Percentiles rank a stretch among this genome's conserved stretches.
These are phyloP conservation scores for Calonectria hongkongensis DNA, from an alignment of 2,329 filamentous ascomycete species.

Conservation along the genomic window DNA sequence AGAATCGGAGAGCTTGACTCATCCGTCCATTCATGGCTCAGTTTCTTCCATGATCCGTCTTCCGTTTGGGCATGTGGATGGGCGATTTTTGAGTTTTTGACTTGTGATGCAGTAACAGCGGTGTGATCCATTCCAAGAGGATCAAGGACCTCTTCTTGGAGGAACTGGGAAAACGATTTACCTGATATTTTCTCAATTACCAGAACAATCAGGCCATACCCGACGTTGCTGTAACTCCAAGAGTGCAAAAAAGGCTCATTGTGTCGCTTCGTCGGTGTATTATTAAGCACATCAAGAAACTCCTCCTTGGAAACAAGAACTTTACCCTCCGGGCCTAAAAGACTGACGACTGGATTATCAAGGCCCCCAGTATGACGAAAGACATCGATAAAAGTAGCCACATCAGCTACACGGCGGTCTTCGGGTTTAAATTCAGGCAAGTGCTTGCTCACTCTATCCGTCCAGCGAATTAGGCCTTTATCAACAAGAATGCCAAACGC, in stretches of 20 bases:
- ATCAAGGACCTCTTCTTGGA: background rate
- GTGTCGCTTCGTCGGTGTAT: background rate
- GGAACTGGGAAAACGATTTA: background rate
- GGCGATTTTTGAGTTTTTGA: background rate
- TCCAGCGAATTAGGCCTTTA: constrained; percentile 13
- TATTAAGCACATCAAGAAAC: constrained; percentile 8
- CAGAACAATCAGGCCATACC: constrained; percentile 8
- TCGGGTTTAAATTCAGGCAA: constrained; percentile 20
- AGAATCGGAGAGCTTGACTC: constrained; percentile 4
- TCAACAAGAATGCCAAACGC: constrained; percentile 22
- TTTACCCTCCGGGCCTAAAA: background rate
- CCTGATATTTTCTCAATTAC: constrained; percentile 6
- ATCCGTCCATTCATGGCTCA: constrained; percentile 6
- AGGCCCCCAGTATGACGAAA: constrained; percentile 5
- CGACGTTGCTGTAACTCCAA: constrained; percentile 14
- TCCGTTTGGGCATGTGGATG: constrained; percentile 14
- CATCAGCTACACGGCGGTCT: constrained; percentile 4
- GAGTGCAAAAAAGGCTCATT: constrained; percentile 1
- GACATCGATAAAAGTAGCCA: constrained; percentile 5
- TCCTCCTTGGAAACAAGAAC: background rate
- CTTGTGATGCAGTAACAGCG: background rate
- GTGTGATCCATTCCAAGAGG: constrained; percentile 11
- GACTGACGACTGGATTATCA: constrained; percentile 16
- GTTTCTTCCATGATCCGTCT: background rate
- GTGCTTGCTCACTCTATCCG: constrained; percentile 11